phyloP scores from a whole-genome alignment of 2,329 filamentous ascomycete genomes.

The Diaporthe sp. region DNA sequence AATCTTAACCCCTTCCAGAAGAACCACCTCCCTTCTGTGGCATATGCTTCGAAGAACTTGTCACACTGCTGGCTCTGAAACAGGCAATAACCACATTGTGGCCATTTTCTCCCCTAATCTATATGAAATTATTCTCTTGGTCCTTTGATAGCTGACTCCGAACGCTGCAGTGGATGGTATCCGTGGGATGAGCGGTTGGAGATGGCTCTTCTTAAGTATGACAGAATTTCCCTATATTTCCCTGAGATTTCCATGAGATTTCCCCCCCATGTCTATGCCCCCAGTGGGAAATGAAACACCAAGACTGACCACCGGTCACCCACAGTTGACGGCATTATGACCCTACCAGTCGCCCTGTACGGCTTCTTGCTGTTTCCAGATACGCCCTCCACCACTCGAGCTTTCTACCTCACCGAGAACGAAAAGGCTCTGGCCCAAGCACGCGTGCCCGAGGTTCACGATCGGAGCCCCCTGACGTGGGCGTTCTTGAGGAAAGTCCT shows the following conservation, averaged over 20 bases:
- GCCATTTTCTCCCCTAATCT: no score
- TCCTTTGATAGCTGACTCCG: no score
- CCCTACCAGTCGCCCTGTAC: slow-evolving; percentile 65
- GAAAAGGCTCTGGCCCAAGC: slow-evolving; percentile 50
- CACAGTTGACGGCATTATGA: slow-evolving; percentile 63
- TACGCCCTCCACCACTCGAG: slow-evolving; percentile 59
- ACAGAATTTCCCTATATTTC: no score
- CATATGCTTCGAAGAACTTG: no score
- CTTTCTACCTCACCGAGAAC: slow-evolving; percentile 55
- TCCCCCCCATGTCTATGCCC: not conserved
- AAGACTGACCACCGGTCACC: not conserved
- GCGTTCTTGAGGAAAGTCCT: slow-evolving; percentile 66
- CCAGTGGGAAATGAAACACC: not conserved
- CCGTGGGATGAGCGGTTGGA: slow-evolving; percentile 64
- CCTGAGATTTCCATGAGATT: no score
- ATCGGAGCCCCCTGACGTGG: slow-evolving; percentile 57
- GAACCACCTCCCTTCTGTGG: no score
- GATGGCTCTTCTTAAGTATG: slow-evolving; percentile 38
- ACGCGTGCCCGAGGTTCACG: slow-evolving; percentile 51
- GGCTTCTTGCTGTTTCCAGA: slow-evolving; percentile 65
- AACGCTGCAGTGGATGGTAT: slow-evolving; percentile 60
- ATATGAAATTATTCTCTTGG: no score
- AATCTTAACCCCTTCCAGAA: no score
- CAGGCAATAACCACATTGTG: no score
- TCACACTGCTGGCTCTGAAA: no score